Percentiles rank a stretch among this genome's conserved stretches.
phyloP scores from a whole-genome alignment of 305 asterid species.

The Petunia hybrid region DNA sequence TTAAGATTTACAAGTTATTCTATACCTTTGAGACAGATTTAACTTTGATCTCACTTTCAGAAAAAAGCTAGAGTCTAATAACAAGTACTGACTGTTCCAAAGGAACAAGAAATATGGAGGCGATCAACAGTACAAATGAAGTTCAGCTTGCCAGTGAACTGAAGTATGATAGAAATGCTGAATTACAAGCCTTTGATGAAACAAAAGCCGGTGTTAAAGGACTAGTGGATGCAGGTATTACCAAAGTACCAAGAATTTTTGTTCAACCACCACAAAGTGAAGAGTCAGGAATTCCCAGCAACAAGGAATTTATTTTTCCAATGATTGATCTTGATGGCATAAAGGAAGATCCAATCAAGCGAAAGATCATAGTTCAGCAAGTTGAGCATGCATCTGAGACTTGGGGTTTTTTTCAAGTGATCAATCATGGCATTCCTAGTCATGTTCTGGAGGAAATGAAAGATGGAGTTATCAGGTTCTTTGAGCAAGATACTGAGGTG shows the following conservation, averaged over 20 bases:
- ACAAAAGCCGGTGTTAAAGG: constrained; percentile 34
- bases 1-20: background rate
- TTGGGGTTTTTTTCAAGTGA: constrained; percentile 33
- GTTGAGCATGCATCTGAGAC: constrained; percentile 16
- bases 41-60: background rate
- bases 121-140: background rate
- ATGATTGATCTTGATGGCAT: constrained; percentile 20
- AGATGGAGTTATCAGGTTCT: constrained; percentile 29
- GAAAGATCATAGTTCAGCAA: constrained; percentile 24
- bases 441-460: constrained; percentile 33
- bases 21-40: background rate
- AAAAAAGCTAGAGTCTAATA: background rate
- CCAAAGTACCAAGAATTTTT: constrained; percentile 15
- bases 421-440: constrained; percentile 31
- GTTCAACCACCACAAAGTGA: constrained; percentile 1
- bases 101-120: constrained; percentile 11
- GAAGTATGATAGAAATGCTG: constrained; percentile 17
- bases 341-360: background rate
- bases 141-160: too few relatives aligned
- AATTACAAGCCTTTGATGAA: constrained; percentile 33
- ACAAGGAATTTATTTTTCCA: background rate
- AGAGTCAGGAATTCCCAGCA: background rate
- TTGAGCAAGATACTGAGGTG: constrained; percentile 35
- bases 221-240: constrained; percentile 31
- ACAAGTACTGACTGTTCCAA: background rate